A percentile compares a stretch with the other conserved stretches of the same genome.
phyloP scores from a whole-genome alignment of 768 basidiomycete species.

The Arthromyces matolae region DNA sequence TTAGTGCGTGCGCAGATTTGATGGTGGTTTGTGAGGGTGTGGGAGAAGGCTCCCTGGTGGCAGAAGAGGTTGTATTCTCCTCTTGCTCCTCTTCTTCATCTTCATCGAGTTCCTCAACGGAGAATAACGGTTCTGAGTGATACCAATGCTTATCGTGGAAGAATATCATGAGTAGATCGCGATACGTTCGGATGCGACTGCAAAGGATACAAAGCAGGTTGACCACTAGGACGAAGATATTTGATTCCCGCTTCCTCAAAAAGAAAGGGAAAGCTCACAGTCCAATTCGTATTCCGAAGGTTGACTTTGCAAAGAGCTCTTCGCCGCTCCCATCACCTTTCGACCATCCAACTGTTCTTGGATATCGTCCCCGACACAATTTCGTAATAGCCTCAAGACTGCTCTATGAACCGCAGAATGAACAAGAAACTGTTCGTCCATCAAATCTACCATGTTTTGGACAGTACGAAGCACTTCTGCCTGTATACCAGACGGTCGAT shows the following conservation, averaged over 20 bases:
- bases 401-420: slow-evolving; percentile 90
- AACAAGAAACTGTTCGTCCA: slow-evolving; percentile 92
- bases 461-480: slow-evolving; percentile 84
- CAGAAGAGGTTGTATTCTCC: slow-evolving; percentile 29
- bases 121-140: slow-evolving; percentile 68
- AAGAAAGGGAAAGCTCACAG: slow-evolving; percentile 44
- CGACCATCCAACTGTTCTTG: slow-evolving; percentile 84
- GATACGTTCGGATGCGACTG: slow-evolving; percentile 84
- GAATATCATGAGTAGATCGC: slow-evolving; percentile 93
- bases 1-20: slow-evolving; percentile 43
- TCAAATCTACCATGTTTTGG: slow-evolving; percentile 85
- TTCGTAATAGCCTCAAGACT: slow-evolving; percentile 77
- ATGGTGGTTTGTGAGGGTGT: slow-evolving; percentile 57
- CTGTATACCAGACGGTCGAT: slow-evolving; percentile 87
- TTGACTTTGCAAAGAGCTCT: slow-evolving; percentile 57
- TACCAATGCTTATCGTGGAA: slow-evolving; percentile 94
- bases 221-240: slow-evolving; percentile 61
- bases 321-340: slow-evolving; percentile 81
- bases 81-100: slow-evolving; percentile 56
- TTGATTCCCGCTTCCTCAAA: slow-evolving; percentile 1
- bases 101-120: slow-evolving; percentile 75
- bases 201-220: slow-evolving; percentile 89
- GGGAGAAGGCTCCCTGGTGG: slow-evolving; percentile 46
- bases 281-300: slow-evolving; percentile 92
- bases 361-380: slow-evolving; percentile 88